phyloP scores from a whole-genome alignment of 192 early-diverging fungal species.

The Coemansia umbellata region DNA sequence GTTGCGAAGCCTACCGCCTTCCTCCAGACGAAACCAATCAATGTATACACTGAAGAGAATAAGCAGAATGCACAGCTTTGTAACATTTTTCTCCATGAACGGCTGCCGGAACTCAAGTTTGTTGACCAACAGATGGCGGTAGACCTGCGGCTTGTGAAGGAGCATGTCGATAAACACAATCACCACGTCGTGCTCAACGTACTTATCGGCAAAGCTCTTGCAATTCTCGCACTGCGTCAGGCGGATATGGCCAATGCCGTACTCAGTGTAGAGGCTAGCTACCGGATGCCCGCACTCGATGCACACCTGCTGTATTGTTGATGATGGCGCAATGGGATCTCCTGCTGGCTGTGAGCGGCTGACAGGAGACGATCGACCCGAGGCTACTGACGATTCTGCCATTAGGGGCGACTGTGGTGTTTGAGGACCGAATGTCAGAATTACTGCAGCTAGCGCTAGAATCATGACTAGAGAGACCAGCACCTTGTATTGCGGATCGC shows the following conservation, averaged over 20 bases:
- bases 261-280: constrained; percentile 71
- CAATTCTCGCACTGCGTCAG: constrained; percentile 76
- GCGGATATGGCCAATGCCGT: constrained; percentile 77
- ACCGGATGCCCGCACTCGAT: constrained; percentile 74
- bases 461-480: constrained; percentile 32
- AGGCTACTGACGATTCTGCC: constrained; percentile 21
- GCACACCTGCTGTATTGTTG: constrained; percentile 49
- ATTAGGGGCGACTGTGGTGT: constrained; percentile 45
- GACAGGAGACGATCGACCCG: constrained; percentile 13
- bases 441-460: constrained; percentile 24
- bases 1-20: constrained; percentile 50
- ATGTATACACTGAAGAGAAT: constrained; percentile 91
- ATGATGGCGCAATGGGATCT: not conserved
- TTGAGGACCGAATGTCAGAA: constrained; percentile 41
- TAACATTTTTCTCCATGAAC: constrained; percentile 57
- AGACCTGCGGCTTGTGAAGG: constrained; percentile 80
- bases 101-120: constrained; percentile 56
- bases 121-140: constrained; percentile 84
- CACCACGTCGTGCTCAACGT: constrained; percentile 85
- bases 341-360: not conserved
- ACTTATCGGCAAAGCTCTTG: constrained; percentile 84
- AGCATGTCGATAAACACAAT: constrained; percentile 91
- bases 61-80: constrained; percentile 74
- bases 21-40: constrained; percentile 88
- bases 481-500: constrained; percentile 31